Percentiles rank a stretch among this genome's conserved stretches.
phyloP scores from a whole-genome alignment of 177 flowering plant genomes.

The Vitis hybrid region DNA sequence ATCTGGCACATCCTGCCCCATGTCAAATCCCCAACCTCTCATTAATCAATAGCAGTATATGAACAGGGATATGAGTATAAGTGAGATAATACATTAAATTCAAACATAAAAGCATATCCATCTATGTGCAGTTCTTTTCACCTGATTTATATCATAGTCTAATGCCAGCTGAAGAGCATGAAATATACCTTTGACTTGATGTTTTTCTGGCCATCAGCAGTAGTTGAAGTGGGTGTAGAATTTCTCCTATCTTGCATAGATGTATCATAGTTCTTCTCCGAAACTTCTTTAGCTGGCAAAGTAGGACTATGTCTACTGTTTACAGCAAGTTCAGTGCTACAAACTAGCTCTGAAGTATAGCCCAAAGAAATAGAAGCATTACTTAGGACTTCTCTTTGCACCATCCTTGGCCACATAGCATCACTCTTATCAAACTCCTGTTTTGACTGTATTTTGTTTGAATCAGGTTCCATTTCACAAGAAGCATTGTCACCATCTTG shows the following conservation, averaged over 20 bases:
- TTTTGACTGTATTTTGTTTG: constrained; percentile 9
- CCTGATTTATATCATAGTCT: neutral
- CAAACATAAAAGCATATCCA: neutral
- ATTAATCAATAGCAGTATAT: constrained; percentile 6
- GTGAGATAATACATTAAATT: neutral
- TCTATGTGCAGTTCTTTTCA: neutral
- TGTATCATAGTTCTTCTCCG: neutral
- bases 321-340: constrained; percentile 7
- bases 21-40: neutral
- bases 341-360: constrained; percentile 17
- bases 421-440: constrained; percentile 8
- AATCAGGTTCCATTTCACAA: constrained; percentile 28
- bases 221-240: constrained; percentile 4
- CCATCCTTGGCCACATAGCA: constrained; percentile 7
- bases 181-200: constrained; percentile 18
- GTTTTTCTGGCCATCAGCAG: constrained; percentile 6
- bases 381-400: constrained; percentile 14
- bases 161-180: neutral
- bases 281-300: constrained; percentile 11
- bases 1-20: constrained; percentile 19
- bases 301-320: constrained; percentile 8
- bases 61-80: neutral
- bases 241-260: constrained; percentile 13
- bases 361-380: constrained; percentile 13
- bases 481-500: too few relatives aligned